Evolutionary conservation across 352 stramenopile genomes (phyloP), one percentile per base, ranked within the genome.

Genomic region (Phytophthora citrophthora): DNA sequence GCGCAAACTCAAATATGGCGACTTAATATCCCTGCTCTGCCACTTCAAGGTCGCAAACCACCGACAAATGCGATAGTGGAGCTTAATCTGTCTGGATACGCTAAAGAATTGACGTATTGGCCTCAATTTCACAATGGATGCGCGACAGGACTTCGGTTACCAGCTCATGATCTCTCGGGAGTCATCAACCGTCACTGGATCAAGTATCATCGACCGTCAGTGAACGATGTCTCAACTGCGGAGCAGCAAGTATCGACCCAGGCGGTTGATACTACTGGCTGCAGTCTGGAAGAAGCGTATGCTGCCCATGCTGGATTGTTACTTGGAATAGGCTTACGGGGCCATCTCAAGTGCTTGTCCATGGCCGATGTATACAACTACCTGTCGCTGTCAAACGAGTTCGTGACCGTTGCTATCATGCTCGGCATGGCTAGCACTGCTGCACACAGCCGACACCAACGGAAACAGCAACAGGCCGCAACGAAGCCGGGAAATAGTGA

Each of bases 351-450:
- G 52, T 91, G 89, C 47, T 77, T 99, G 16, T 97, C 95, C 8
- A 98, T 98, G 89, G 97, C 95, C 13, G 97, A 99, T 74, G 93
- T 99, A n/a, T 99, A 98, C 83, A 98, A 99, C 53, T 99, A 99
- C 74, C 68, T 99, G 16, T 98, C 94, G 11, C 79, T 98, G 29
- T 97, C 95, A 36, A 97, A 97, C 56, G 96, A 99, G 41, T 97
- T 96, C 46, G 97, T 98, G 12, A 99, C 96, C 5, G 93, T 99
- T 20, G 96, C 94, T 6, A 90, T 99, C 39, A 86, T 99, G 49
- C 84, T 99, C 2, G 97, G 97, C 9, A 97, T 99, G 91, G 94
- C 97, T 31, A 94, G 93, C 20, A 98, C 97, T 18, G 97, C 97
- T 61, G 85, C 89, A 48, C 89, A 96, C 24, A 71, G 95, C 81